Base-by-base conservation (phyloP, 345 rosid species). In the Mallotus nudiflorus region DNA sequence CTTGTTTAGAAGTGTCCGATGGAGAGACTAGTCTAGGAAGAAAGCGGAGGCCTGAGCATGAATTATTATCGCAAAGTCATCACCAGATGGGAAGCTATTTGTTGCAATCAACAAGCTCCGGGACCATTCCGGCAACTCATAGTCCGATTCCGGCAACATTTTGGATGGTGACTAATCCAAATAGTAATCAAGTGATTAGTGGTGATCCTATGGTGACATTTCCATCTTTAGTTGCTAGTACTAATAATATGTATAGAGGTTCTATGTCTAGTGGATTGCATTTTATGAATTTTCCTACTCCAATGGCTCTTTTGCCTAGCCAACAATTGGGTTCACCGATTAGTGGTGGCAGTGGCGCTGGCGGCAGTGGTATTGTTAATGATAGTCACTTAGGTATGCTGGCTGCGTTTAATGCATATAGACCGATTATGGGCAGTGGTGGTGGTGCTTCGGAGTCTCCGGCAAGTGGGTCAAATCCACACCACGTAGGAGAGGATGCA, bases 211-310 rank as follows among this genome's bases (percentile, higher is more conserved):
- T 75, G 80, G 81, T 83, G 85, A 59, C 89, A 33, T 81, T 82
- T 73, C 84, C 88, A 60, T 70, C 82, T 12, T 62, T 64, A 44
- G 48, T 62, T 54, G 78, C 55, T 2, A 52, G 77, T 25, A 35
- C 66, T 45, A 77, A 42, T 70, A 73, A 73, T 51, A 68, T 78
- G 75, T 73, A 79, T 55, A 75, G 84, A 58, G 79, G 84, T 24
- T 60, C 82, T 3, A 65, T 74, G 73, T 72, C 89, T 0, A 80
- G 80, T 60, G 92, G 91, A 40, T 76, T 92, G 55, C 97, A 89
- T 82, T 79, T 92, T 28, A 84, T 92, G 96, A 92, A 92, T 62
- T 85, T 89, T 65, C 87, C 90, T 19, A 69, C 88, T 37, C 93
- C 93, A 0, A 80, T 91, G 85, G 84, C 95, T 74, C 80, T 87